phyloP scores from a whole-genome alignment of 495 filamentous ascomycete species.

The Trichodelitschia bisporula region DNA sequence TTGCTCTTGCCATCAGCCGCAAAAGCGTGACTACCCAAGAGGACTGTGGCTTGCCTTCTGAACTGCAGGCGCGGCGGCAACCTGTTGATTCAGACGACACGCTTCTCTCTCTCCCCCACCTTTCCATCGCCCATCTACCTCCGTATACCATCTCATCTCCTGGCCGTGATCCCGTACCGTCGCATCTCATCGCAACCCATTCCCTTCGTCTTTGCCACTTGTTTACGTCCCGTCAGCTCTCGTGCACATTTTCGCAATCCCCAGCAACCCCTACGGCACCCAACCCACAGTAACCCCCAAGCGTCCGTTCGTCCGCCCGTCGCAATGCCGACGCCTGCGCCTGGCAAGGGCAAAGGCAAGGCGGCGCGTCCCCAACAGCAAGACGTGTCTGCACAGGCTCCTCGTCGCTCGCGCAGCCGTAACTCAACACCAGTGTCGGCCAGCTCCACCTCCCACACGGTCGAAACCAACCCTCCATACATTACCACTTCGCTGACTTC shows the following conservation, averaged over 20 bases:
- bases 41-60: no score
- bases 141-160: no score
- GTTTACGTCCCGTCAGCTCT: not conserved
- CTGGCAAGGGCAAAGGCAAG: constrained; percentile 9
- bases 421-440: constrained; percentile 13
- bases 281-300: not conserved
- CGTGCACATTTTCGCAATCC: not conserved
- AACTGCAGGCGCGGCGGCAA: no score
- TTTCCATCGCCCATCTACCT: no score
- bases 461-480: constrained; percentile 4
- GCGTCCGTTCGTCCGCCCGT: not conserved
- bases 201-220: no score
- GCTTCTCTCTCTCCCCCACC: no score
- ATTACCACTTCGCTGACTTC: no score
- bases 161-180: no score
- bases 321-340: constrained; percentile 2
- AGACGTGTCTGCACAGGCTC: not conserved
- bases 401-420: constrained; percentile 9
- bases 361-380: constrained; percentile 5
- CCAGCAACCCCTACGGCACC: not conserved
- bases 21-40: no score
- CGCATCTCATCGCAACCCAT: no score
- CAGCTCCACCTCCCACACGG: constrained; percentile 6
- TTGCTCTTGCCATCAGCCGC: no score
- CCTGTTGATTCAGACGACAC: no score